Conservation (phyloP, 352 stramenopile species). For the Elongisporangium prolatum region DNA sequence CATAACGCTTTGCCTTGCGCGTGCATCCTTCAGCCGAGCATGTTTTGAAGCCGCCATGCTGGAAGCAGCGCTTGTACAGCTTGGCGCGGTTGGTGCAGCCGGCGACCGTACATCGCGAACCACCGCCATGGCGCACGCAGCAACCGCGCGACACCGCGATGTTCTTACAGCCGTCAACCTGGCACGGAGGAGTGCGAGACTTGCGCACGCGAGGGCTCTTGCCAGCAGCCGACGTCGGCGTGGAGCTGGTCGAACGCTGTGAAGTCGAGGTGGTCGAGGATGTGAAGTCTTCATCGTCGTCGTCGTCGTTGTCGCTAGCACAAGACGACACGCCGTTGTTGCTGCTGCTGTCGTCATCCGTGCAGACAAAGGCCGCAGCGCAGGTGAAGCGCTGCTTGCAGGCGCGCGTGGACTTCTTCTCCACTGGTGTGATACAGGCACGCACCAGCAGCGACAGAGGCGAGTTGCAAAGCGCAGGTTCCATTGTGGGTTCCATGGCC, state of each 20-base stretch:
- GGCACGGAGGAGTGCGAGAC: constrained; percentile 50
- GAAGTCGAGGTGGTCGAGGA: constrained; percentile 1
- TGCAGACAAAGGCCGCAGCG: constrained; percentile 2
- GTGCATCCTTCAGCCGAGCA: constrained; percentile 58
- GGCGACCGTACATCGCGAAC: constrained; percentile 39
- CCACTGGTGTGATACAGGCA: constrained; percentile 23
- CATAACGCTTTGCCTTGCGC: constrained; percentile 77
- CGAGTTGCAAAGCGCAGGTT: constrained; percentile 20
- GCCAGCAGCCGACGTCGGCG: neutral
- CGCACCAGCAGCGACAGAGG: constrained; percentile 23
- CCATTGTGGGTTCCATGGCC: constrained; percentile 4
- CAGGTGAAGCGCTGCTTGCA: constrained; percentile 10
- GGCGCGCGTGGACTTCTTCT: constrained; percentile 16
- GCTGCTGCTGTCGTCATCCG: constrained; percentile 11
- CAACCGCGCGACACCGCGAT: constrained; percentile 47
- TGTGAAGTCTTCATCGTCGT: constrained; percentile 12
- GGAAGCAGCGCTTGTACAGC: constrained; percentile 72
- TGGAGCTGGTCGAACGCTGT: constrained; percentile 3
- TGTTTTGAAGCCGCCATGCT: constrained; percentile 68
- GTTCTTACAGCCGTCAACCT: constrained; percentile 63
- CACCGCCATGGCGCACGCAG: constrained; percentile 48
- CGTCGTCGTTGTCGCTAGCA: constrained; percentile 25
- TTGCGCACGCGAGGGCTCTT: constrained; percentile 16
- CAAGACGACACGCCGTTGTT: constrained; percentile 16
- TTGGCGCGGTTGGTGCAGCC: constrained; percentile 70